Evolutionary conservation across 768 basidiomycete genomes (phyloP).

Genomic region (Mycena alexandri): DNA sequence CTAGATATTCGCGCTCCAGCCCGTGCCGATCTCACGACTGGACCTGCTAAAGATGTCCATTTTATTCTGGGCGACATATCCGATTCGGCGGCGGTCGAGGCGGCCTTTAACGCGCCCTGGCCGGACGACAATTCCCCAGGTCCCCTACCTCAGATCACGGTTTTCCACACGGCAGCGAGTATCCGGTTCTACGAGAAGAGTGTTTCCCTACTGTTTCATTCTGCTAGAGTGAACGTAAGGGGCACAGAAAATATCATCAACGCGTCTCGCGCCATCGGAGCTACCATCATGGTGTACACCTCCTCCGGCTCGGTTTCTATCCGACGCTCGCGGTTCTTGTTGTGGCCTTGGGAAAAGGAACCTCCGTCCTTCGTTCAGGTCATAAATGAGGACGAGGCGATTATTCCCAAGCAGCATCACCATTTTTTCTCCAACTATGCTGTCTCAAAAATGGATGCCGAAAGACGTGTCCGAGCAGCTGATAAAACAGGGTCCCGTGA

Average conservation of each 20-base stretch:
- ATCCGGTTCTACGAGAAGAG: conserved; percentile 84
- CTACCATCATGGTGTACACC: conserved; percentile 72
- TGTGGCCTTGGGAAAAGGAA: conserved; percentile 82
- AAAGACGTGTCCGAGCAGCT: conserved; percentile 55
- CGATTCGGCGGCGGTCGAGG: conserved; percentile 63
- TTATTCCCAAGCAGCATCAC: conserved; percentile 64
- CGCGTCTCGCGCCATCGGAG: conserved; percentile 68
- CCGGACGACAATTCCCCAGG: conserved; percentile 50
- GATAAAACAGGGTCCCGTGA: conserved; percentile 42
- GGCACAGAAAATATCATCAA: conserved; percentile 78
- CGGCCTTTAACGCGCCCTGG: conserved; percentile 78
- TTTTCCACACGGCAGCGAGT: conserved; percentile 83
- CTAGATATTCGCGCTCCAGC: conserved; percentile 75
- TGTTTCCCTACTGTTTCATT: conserved; percentile 61
- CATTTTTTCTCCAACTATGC: conserved; percentile 87
- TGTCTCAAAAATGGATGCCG: conserved; percentile 71
- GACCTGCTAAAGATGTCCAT: conserved; percentile 63
- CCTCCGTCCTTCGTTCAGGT: conserved; percentile 72
- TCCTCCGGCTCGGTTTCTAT: conserved; percentile 79
- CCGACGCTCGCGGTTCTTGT: conserved; percentile 68
- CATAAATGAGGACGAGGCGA: conserved; percentile 70
- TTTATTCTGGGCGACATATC: conserved; percentile 74
- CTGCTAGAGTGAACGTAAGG: conserved; percentile 71
- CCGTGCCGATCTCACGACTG: conserved; percentile 67
- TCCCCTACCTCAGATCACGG: conserved; percentile 60